Evolutionary conservation across 1,139 yeast genomes (phyloP).

Genomic region (Geotrichum klebahnii): DNA sequence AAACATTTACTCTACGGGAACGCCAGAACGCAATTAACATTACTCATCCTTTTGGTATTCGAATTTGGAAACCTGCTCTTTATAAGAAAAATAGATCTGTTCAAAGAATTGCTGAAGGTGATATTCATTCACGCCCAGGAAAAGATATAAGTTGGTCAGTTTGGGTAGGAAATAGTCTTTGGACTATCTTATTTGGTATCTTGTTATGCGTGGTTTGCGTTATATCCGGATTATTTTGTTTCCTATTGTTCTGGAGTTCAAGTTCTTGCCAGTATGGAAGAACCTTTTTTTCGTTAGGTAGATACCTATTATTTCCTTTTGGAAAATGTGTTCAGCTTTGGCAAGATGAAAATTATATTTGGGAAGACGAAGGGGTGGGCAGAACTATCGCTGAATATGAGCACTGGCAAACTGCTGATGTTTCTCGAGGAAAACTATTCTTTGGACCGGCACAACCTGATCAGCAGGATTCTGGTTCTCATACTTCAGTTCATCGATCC

Average conservation of each 20-base stretch:
- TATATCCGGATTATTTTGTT: slow-evolving; percentile 47
- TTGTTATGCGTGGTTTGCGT: slow-evolving; percentile 56
- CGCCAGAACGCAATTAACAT: slow-evolving; percentile 94
- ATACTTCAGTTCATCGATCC: slow-evolving; percentile 4
- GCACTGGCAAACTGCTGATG: slow-evolving; percentile 78
- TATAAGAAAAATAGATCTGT: slow-evolving; percentile 91
- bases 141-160: slow-evolving; percentile 60
- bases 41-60: slow-evolving; percentile 96
- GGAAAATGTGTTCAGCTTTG: slow-evolving; percentile 81
- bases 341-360: slow-evolving; percentile 73
- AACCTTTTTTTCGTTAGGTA: slow-evolving; percentile 60
- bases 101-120: slow-evolving; percentile 86
- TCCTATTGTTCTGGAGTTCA: slow-evolving; percentile 37
- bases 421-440: slow-evolving; percentile 56
- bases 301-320: slow-evolving; percentile 75
- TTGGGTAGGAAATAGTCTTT: slow-evolving; percentile 63
- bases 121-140: slow-evolving; percentile 74
- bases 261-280: slow-evolving; percentile 56
- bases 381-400: slow-evolving; percentile 79
- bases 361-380: slow-evolving; percentile 88
- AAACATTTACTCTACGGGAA: slow-evolving; percentile 83
- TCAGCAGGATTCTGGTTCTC: neutral
- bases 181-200: slow-evolving; percentile 73
- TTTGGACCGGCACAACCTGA: slow-evolving; percentile 51
- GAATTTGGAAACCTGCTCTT: slow-evolving; percentile 97